phyloP scores from a whole-genome alignment of 2,329 filamentous ascomycete genomes.

The Fusarium penzigii region DNA sequence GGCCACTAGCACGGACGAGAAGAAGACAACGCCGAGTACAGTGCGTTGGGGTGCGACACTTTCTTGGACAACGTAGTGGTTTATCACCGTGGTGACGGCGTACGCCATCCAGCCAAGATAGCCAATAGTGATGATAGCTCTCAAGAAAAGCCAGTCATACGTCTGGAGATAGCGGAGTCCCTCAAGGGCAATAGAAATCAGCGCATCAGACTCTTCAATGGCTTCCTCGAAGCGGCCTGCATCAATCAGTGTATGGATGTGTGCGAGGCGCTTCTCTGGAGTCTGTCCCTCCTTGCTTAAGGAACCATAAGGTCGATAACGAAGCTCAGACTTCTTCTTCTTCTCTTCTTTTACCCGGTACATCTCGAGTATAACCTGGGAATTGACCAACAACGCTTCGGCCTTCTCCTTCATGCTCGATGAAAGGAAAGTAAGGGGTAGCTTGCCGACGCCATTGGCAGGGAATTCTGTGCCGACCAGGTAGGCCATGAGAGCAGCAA shows the following conservation, averaged over 20 bases:
- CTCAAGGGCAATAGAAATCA: slow-evolving; percentile 76
- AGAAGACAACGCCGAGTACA: slow-evolving; percentile 59
- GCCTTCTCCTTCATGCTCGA: slow-evolving; percentile 76
- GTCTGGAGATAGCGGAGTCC: slow-evolving; percentile 94
- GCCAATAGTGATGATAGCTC: slow-evolving; percentile 83
- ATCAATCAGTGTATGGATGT: slow-evolving; percentile 69
- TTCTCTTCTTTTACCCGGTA: slow-evolving; percentile 90
- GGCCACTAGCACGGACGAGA: slow-evolving; percentile 72
- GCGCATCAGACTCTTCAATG: slow-evolving; percentile 73
- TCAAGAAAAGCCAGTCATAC: slow-evolving; percentile 96
- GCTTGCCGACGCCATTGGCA: slow-evolving; percentile 92
- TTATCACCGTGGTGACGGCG: slow-evolving; percentile 83
- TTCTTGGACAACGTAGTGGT: slow-evolving; percentile 81
- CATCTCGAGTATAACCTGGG: slow-evolving; percentile 88
- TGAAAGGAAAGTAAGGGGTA: slow-evolving; percentile 81
- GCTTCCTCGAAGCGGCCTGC: slow-evolving; percentile 70
- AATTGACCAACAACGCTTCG: slow-evolving; percentile 80
- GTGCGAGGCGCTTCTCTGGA: slow-evolving; percentile 65
- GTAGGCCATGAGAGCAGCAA: slow-evolving; percentile 95
- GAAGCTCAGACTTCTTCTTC: slow-evolving; percentile 74
- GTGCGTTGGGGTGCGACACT: slow-evolving; percentile 65
- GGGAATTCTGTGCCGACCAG: slow-evolving; percentile 86
- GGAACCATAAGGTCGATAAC: slow-evolving; percentile 73
- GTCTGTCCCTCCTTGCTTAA: slow-evolving; percentile 65
- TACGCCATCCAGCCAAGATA: slow-evolving; percentile 97